Conservation (phyloP, 2,329 filamentous ascomycete genomes). For the Mariannaea elegans region DNA sequence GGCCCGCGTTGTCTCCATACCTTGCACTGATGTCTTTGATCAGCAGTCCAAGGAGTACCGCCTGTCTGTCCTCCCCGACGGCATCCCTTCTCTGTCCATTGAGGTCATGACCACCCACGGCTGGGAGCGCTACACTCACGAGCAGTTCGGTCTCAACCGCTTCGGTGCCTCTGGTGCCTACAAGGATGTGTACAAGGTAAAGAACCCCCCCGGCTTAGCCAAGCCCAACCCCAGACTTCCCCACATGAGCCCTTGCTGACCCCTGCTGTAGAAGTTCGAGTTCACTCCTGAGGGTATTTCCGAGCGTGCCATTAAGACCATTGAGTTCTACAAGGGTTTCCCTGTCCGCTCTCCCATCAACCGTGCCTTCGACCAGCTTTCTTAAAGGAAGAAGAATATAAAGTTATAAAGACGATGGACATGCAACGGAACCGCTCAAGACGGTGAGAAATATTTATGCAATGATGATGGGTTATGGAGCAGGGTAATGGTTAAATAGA, state of each 20-base stretch:
- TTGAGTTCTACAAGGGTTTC: slow-evolving; percentile 97
- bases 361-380: slow-evolving; percentile 96
- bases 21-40: slow-evolving; percentile 98
- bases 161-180: slow-evolving; percentile 98
- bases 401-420: slow-evolving; percentile 22
- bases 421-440: slow-evolving; percentile 23
- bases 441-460: slow-evolving; percentile 36
- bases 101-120: slow-evolving; percentile 98
- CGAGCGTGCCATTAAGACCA: slow-evolving; percentile 91
- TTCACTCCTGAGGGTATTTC: slow-evolving; percentile 97
- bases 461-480: slow-evolving; percentile 40
- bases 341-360: slow-evolving; percentile 93
- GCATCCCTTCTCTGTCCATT: slow-evolving; percentile 90
- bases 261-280: slow-evolving; percentile 84
- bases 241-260: slow-evolving; percentile 45
- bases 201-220: slow-evolving; percentile 41
- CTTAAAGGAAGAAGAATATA: slow-evolving; percentile 63
- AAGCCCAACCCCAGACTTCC: slow-evolving; percentile 6
- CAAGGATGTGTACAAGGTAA: slow-evolving; percentile 94
- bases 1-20: slow-evolving; percentile 93
- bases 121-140: slow-evolving; percentile 99
- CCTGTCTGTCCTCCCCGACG: slow-evolving; percentile 90
- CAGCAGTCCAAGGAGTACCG: slow-evolving; percentile 93
- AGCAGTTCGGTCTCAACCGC: slow-evolving; percentile 99
- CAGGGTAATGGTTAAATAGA: slow-evolving; percentile 40